phyloP scores from a whole-genome alignment of 805 yeast genomes.

The Candida suzukii region DNA sequence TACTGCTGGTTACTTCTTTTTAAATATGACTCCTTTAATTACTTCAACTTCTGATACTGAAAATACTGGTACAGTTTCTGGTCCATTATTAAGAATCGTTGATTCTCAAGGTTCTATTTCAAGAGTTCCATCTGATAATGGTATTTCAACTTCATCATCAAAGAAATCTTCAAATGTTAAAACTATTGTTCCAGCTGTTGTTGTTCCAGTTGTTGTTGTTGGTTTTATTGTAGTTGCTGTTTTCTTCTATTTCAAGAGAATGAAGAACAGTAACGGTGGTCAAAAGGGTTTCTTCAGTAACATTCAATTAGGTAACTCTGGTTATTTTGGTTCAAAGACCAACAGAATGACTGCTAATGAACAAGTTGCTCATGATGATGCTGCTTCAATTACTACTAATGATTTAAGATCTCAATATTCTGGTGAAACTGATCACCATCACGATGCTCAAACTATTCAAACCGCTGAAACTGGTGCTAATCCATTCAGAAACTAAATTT shows the following conservation, averaged over 20 bases:
- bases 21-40: slow-evolving; percentile 31
- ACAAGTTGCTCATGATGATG: slow-evolving; percentile 8
- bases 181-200: slow-evolving; percentile 35
- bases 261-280: slow-evolving; percentile 6
- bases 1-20: slow-evolving; percentile 28
- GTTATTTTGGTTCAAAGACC: slow-evolving; percentile 7
- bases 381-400: slow-evolving; percentile 12
- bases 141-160: slow-evolving; percentile 8
- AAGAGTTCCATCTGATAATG: slow-evolving; percentile 36
- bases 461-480: slow-evolving; percentile 7
- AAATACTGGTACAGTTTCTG: slow-evolving; percentile 30
- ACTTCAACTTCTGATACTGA: slow-evolving; percentile 27
- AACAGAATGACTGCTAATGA: slow-evolving; percentile 8
- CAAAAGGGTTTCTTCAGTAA: slow-evolving; percentile 11
- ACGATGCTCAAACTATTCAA: slow-evolving; percentile 4
- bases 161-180: slow-evolving; percentile 15
- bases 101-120: slow-evolving; percentile 24
- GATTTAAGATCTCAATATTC: slow-evolving; percentile 15
- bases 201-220: slow-evolving; percentile 32
- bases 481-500: slow-evolving; percentile 2
- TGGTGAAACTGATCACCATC: neutral
- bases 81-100: slow-evolving; percentile 34
- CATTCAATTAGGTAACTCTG: slow-evolving; percentile 8
- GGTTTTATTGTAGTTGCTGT: slow-evolving; percentile 22
- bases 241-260: slow-evolving; percentile 23